Base-by-base conservation (phyloP, 768 basidiomycete genomes). In the Boletus subcaerulescens region DNA sequence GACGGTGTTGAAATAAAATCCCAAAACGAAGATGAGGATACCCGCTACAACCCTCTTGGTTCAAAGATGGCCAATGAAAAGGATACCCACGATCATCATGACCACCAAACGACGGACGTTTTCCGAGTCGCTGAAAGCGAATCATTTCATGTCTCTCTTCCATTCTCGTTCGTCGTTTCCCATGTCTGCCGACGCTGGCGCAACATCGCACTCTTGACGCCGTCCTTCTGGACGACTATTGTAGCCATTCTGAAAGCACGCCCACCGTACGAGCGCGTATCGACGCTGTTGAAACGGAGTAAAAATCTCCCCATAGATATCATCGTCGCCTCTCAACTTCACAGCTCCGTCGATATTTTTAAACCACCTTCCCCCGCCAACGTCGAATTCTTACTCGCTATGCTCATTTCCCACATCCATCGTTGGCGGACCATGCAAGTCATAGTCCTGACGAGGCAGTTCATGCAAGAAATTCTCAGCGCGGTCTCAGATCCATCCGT, bases 351-450 rank as follows among this genome's bases (percentile, higher is more conserved):
- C 26, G 26, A 26, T 26, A 6, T 26, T 33, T 13, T 4, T 39
- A 17, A 15, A 29, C 15, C 17, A 18, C 67, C 67, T 40, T 57
- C 63, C 1, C 53, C 55, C 4, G 45, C 24, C 4, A 63, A 75
- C 44, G 41, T 73, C 33, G 24, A 48, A 43, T 39, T 50, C 20
- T 63, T 78, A 17, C 62, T 66, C 24, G 53, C 65, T 32, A 55
- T 78, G n/a, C 66, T 89, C 48, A 61, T 76, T 31, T 81, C 86
- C 3, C 80, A 81, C 65, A 71, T 81, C 52, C 63, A 65, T 10
- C 80, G 80, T 29, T 87, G 85, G 84, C 76, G 76, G 32, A 53
- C 69, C 15, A 65, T 87, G 48, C 74, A 77, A 50, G 67, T 86
- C 58, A 65, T 71, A 11, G 80, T 78, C 39, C 73, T 69, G 38